Evolutionary conservation across 2,329 filamentous ascomycete species (phyloP).

Genomic region (Paraconiothyrium brasiliense): DNA sequence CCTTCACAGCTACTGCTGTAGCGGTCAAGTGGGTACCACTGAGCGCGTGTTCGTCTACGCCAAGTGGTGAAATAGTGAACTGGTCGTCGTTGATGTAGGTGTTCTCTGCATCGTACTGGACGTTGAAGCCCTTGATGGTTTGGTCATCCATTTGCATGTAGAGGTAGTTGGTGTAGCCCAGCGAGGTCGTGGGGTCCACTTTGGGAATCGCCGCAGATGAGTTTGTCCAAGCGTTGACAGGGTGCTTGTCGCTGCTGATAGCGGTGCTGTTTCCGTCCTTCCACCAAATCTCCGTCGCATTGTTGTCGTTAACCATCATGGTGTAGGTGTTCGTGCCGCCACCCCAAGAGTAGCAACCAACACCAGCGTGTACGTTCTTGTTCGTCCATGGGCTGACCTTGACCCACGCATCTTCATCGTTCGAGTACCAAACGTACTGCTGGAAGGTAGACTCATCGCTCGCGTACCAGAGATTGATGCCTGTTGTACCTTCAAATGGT

Average conservation of each 20-base stretch:
- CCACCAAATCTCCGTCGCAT: constrained; percentile 55
- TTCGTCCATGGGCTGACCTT: constrained; percentile 48
- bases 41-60: constrained; percentile 41
- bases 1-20: constrained; percentile 42
- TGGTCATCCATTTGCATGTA: constrained; percentile 52
- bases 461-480: constrained; percentile 58
- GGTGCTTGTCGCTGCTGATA: constrained; percentile 42
- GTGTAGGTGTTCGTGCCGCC: constrained; percentile 51
- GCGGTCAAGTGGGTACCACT: constrained; percentile 54
- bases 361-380: constrained; percentile 56
- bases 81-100: constrained; percentile 42
- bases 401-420: constrained; percentile 49
- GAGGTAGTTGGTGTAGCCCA: constrained; percentile 55
- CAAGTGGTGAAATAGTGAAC: constrained; percentile 45
- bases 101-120: constrained; percentile 51
- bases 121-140: constrained; percentile 52
- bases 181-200: constrained; percentile 51
- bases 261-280: constrained; percentile 53
- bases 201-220: constrained; percentile 42
- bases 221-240: constrained; percentile 53
- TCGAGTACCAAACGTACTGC: constrained; percentile 52
- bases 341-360: constrained; percentile 57
- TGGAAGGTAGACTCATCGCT: constrained; percentile 51
- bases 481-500: constrained; percentile 39
- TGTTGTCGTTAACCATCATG: constrained; percentile 54